Base-by-base conservation (phyloP, 2,329 filamentous ascomycete genomes). In the Bipolaris zeicola region DNA sequence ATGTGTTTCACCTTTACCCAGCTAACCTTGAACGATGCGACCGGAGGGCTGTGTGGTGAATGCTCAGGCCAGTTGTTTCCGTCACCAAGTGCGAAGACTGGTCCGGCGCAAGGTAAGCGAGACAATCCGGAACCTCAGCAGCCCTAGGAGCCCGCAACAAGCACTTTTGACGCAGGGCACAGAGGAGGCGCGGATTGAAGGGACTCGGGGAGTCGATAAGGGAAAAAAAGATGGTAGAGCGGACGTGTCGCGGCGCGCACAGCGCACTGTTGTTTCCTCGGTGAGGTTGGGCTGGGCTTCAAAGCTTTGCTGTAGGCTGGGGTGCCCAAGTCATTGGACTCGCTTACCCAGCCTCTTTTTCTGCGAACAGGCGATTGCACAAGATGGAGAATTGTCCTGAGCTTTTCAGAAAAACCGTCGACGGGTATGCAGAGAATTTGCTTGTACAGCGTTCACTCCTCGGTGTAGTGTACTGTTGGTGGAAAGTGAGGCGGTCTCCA, bases 271-370 rank as follows among this genome's bases (percentile, higher is more conserved):
- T 67, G 52, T 59, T 39, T 3, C 33, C 38, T n/a, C 16, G 36
- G 62, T 58, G 65, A 64, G 63, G 65, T 68, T 69, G 66, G 65
- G 66, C 66, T 24, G 55, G 62, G 52, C 55, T 55, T 59, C 57
- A 46, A 48, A 57, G 51, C 57, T 62, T 58, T 60, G 62, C 62
- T 61, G 63, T 55, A 52, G 59, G 63, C 61, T 66, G 61, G 65
- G 48, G 51, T 51, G 53, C 61, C 63, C 60, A 60, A 60, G 61
- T 59, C 60, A 67, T 62, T 67, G 61, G 66, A 60, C 62, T 62
- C 62, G 62, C 62, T 64, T 62, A 61, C 58, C 59, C 62, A 65
- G 55, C 60, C 60, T 54, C 52, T 58, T 41, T 56, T 50, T 55
- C 43, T 65, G 61, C 60, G 60, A 65, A 65, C 61, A 58, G 57